Base-by-base conservation (phyloP, 2,329 filamentous ascomycete genomes). In the Alternaria tenuissima region DNA sequence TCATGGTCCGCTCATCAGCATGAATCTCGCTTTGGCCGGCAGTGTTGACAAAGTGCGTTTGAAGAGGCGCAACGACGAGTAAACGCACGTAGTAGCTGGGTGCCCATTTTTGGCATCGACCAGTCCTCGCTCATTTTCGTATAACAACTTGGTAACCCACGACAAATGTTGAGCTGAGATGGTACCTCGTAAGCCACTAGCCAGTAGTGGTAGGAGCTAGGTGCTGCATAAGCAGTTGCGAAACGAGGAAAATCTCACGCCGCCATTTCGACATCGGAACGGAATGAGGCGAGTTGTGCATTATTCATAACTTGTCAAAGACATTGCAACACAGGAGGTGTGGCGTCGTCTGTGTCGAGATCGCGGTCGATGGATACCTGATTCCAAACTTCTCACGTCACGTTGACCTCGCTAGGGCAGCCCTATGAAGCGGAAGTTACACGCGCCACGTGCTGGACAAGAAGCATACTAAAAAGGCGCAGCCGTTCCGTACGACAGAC, bases 201-300 rank as follows among this genome's bases (percentile, higher is more conserved):
- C 55, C 49, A 52, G 41, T 55, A 20, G 32, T 18, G 39, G 48
- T 9, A 52, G 20, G 36, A 16, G 53, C 55, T 32, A 46, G 42
- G 18, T 61, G 62, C 53, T 64, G 62, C 57, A 22, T 66, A 66
- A 66, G 62, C 64, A 66, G 38, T 26, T 24, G 32, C 36, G 49
- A 54, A 34, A 47, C 52, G 16, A 39, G 22, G 55, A 52, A 51
- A 48, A 59, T 63, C 62, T 65, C 62, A 65, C 59, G 52, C 64
- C 62, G 59, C 64, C 47, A 49, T 66, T 63, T 65, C 20, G 41
- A 42, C 34, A 0, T n/a, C 34, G 34, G 6, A 6, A 34, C 22
- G 32, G 32, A 12, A 34, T 16, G 39, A 44, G 26, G 20, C 49
- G 7, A 44, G 16, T 20, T 51, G 7, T 38, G 32, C 5, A 14